A percentile compares a stretch with the other conserved stretches of the same genome.
These are phyloP conservation scores for Reutealis trisperma DNA, from an alignment of 345 rosid genomes.

Conservation along the genomic window DNA sequence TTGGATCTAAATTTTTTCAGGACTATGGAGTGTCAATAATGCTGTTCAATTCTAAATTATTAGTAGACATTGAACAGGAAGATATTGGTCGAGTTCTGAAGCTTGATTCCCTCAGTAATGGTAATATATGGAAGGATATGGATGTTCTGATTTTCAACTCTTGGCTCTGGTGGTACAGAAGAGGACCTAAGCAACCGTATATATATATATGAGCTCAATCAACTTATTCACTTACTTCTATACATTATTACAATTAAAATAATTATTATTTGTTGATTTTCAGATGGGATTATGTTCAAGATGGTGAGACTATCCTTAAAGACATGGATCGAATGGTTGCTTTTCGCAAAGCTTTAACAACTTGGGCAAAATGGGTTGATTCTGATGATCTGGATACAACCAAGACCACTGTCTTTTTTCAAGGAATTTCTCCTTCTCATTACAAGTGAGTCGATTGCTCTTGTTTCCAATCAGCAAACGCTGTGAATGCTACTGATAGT, in stretches of 20 bases:
- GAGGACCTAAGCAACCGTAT: conserved; percentile 56
- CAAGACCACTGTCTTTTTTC: conserved; percentile 63
- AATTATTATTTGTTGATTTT: background rate
- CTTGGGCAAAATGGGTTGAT: conserved; percentile 93
- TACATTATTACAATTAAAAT: too few species aligned
- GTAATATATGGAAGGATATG: conserved; percentile 48
- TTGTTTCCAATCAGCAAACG: too few species aligned
- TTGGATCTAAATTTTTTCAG: conserved; percentile 29
- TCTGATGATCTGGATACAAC: conserved; percentile 54
- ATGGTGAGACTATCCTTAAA: conserved; percentile 37
- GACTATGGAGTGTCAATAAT: conserved; percentile 50
- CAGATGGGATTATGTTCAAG: conserved; percentile 85
- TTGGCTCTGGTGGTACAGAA: conserved; percentile 77
- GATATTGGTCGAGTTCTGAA: conserved; percentile 54
- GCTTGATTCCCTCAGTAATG: conserved; percentile 49
- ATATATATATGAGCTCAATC: conserved; percentile 14
- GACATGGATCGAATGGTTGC: conserved; percentile 85
- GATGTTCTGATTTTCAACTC: conserved; percentile 66
- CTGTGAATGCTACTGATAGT: too few species aligned
- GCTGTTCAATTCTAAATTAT: conserved; percentile 33
- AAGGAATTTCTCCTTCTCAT: conserved; percentile 81
- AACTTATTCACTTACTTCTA: too few species aligned
- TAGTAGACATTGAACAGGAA: conserved; percentile 57
- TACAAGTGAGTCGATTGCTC: conserved; percentile 48
- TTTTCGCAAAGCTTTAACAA: conserved; percentile 58